Evolutionary conservation across 192 early-diverging fungal genomes (phyloP).

Genomic region (Coemansia sp.): DNA sequence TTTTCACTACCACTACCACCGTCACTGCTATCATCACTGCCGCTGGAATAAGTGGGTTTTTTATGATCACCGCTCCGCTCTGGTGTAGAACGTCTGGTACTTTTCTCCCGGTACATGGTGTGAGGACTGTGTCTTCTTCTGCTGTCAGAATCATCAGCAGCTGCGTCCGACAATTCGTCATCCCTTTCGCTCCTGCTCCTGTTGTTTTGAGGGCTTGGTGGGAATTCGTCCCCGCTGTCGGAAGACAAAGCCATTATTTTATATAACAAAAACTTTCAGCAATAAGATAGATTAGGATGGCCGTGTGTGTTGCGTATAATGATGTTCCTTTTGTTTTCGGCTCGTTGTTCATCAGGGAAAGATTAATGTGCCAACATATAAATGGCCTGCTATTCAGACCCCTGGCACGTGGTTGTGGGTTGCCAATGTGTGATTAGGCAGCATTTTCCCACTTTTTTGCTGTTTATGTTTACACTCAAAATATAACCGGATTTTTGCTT

Average conservation of each 20-base stretch:
- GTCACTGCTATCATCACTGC: neutral
- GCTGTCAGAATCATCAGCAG: neutral
- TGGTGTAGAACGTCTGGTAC: neutral
- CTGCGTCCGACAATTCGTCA: neutral
- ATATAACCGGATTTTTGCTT: neutral
- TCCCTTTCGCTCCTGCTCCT: neutral
- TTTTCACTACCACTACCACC: neutral
- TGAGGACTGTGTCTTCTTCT: neutral
- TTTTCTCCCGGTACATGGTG: neutral
- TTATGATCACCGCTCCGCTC: neutral
- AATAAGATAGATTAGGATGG: too few relatives aligned
- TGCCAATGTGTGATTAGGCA: neutral
- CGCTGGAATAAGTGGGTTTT: neutral
- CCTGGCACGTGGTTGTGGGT: neutral
- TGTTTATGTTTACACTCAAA: neutral
- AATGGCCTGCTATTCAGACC: neutral
- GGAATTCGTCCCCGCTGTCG: conserved; percentile 7
- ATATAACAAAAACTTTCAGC: neutral
- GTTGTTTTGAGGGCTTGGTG: neutral
- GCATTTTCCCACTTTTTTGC: neutral
- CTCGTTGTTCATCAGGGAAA: too few relatives aligned
- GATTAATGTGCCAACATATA: too few relatives aligned
- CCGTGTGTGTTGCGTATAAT: too few relatives aligned
- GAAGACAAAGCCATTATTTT: neutral
- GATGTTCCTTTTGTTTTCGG: too few relatives aligned